Evolutionary conservation across 2,329 filamentous ascomycete species (phyloP).

Genomic region (Parascedosporium putredinis): DNA sequence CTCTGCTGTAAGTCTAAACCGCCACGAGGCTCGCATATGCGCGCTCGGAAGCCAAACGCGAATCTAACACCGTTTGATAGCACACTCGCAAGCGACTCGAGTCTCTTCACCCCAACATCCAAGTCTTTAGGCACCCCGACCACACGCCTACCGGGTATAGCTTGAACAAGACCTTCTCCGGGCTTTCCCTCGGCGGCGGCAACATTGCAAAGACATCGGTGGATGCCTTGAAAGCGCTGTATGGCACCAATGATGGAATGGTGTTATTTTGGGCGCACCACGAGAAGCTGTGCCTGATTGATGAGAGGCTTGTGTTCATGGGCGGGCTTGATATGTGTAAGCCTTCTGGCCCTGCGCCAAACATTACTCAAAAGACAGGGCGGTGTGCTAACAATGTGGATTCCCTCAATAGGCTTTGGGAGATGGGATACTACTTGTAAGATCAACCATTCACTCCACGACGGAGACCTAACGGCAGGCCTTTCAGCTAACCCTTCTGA

Average conservation of each 20-base stretch:
- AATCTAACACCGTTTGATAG: constrained; percentile 19
- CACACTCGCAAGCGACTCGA: constrained; percentile 78
- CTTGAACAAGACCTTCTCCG: constrained; percentile 45
- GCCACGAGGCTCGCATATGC: too few relatives aligned
- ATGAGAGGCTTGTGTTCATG: constrained; percentile 78
- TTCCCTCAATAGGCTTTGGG: constrained; percentile 67
- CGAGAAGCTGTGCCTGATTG: constrained; percentile 78
- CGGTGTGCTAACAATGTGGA: too few relatives aligned
- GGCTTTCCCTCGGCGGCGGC: constrained; percentile 37
- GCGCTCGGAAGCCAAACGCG: background rate
- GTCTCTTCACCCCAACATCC: constrained; percentile 69
- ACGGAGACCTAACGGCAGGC: background rate
- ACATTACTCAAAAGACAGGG: too few relatives aligned
- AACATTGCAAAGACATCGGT: constrained; percentile 54
- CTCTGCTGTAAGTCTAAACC: constrained; percentile 15
- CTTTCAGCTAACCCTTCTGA: constrained; percentile 10
- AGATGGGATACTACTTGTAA: constrained; percentile 74
- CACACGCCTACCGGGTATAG: constrained; percentile 67
- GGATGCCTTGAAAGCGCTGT: constrained; percentile 67
- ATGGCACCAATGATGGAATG: constrained; percentile 70
- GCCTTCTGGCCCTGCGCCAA: too few relatives aligned
- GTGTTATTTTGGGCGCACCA: constrained; percentile 91
- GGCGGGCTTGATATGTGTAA: constrained; percentile 77
- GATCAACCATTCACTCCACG: constrained; percentile 12
- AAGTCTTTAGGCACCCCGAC: constrained; percentile 83